These are phyloP conservation scores for Pleurotus tuber-regium DNA, from an alignment of 768 basidiomycete genomes.

Conservation along the genomic window DNA sequence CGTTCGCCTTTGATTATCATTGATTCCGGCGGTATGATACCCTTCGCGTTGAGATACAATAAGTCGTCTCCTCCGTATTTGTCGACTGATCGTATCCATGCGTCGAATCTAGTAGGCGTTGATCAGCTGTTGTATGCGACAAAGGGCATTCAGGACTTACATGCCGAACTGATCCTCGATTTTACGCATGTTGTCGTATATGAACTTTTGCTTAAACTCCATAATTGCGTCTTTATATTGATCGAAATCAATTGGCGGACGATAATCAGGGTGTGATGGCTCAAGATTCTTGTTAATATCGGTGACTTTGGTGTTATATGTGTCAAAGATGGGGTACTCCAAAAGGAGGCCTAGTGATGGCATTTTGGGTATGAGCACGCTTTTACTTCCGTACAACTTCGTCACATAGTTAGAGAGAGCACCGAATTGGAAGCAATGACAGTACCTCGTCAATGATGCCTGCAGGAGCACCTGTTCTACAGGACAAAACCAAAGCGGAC, in stretches of 20 bases:
- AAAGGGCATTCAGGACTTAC: conserved; percentile 33
- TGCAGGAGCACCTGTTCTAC: conserved; percentile 73
- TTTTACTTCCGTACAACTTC: conserved; percentile 75
- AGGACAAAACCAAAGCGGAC: conserved; percentile 73
- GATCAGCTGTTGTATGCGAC: background rate
- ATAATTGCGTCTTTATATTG: conserved; percentile 65
- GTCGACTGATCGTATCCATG: conserved; percentile 80
- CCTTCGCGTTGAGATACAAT: conserved; percentile 73
- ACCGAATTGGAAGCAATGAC: background rate
- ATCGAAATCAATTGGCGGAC: conserved; percentile 73
- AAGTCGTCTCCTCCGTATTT: conserved; percentile 76
- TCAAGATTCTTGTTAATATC: conserved; percentile 49
- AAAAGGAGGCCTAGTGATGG: conserved; percentile 91
- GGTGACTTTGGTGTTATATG: conserved; percentile 64
- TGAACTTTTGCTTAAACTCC: conserved; percentile 79
- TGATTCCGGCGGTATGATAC: conserved; percentile 69
- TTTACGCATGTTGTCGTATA: conserved; percentile 83
- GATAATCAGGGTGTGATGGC: conserved; percentile 55
- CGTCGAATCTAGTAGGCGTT: conserved; percentile 63
- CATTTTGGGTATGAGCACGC: conserved; percentile 90
- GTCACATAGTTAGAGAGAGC: background rate
- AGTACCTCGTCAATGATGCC: conserved; percentile 71
- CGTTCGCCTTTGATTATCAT: conserved; percentile 60
- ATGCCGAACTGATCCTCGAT: conserved; percentile 78
- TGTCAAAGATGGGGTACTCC: conserved; percentile 80